These are phyloP conservation scores for Candida corydali DNA, from an alignment of 805 yeast species.

Conservation along the genomic window DNA sequence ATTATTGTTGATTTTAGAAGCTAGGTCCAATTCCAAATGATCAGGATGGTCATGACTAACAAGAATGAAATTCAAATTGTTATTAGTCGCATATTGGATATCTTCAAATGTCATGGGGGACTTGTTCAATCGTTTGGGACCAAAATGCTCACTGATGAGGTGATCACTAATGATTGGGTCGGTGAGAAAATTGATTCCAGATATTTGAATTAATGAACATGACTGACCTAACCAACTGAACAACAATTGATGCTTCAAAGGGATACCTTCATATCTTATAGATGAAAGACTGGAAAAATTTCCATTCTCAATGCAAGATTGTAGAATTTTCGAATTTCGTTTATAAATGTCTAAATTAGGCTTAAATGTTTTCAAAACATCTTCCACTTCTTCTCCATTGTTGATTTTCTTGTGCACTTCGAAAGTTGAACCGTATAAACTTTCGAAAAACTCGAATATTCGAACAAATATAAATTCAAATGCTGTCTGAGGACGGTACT, in stretches of 20 bases:
- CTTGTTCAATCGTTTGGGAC: constrained; percentile 83
- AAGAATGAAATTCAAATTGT: constrained; percentile 61
- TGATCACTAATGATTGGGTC: constrained; percentile 78
- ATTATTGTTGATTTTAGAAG: constrained; percentile 47
- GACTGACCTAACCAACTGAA: constrained; percentile 95
- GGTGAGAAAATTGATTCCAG: constrained; percentile 71
- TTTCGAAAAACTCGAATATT: constrained; percentile 65
- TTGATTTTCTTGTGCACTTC: constrained; percentile 38
- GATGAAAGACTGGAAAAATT: constrained; percentile 14
- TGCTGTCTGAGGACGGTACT: constrained; percentile 84
- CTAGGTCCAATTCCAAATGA: constrained; percentile 70
- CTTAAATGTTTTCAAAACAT: constrained; percentile 51
- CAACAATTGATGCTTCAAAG: constrained; percentile 38
- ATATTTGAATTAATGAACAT: constrained; percentile 69
- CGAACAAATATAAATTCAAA: constrained; percentile 80
- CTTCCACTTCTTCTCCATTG: constrained; percentile 54
- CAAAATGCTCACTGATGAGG: constrained; percentile 58
- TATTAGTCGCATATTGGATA: constrained; percentile 47
- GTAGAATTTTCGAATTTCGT: constrained; percentile 27
- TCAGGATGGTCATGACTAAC: constrained; percentile 97
- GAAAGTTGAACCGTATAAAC: constrained; percentile 32
- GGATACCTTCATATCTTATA: not conserved
- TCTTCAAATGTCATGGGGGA: constrained; percentile 64
- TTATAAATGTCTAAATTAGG: constrained; percentile 53
- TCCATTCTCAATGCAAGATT: constrained; percentile 19